Base-by-base conservation (phyloP, 345 rosid species). In the Eucalyptus regnans region DNA sequence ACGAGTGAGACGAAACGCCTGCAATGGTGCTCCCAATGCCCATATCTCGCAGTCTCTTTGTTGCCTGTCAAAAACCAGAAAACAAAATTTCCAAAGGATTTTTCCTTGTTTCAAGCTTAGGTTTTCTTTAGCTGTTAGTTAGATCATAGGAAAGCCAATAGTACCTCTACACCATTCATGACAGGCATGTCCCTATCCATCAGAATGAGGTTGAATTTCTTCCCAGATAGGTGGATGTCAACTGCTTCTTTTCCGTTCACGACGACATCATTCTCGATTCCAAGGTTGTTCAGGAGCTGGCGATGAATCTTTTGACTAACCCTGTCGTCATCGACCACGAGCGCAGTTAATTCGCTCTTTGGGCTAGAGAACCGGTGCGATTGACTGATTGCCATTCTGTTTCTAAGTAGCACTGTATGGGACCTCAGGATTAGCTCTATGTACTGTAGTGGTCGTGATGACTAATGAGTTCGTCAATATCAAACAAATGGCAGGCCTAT, bases 131-230 rank as follows among this genome's bases (percentile, higher is more conserved):
- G 83, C 46, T 41, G 41, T 27, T 76, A 31, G 41, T 27, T 76
- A 31, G 52, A 37, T 23, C 20, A 66, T 31, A 7, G 49, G 31
- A 56, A 20, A 64, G 46, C n/a, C 48, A 31, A 7, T 2, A 7
- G 9, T 93, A 96, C 99, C 98, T 95, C 92, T 58, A 95, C 91
- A 89, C 99, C 99, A 68, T 96, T 94, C 98, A 96, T 95, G 90
- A 96, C 22, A 13, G 99, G 99, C 99, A 97, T 97, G 46, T 97
- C 99, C 93, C 91, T 91, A 79, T 97, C 99, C 99, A 97, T 97
- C 66, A 97, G 92, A 88, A 97, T 96, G 80, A 97, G 94, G 89
- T 97, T 96, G 87, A 96, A 97, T 49, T 51, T 89, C 84, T 90
- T 91, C 23, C 99, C 99, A 2, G 96, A 92, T 48, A 88, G 91